These are phyloP conservation scores for Symbiotaphrina buchneri DNA, from an alignment of 495 filamentous ascomycete species.

Conservation along the genomic window DNA sequence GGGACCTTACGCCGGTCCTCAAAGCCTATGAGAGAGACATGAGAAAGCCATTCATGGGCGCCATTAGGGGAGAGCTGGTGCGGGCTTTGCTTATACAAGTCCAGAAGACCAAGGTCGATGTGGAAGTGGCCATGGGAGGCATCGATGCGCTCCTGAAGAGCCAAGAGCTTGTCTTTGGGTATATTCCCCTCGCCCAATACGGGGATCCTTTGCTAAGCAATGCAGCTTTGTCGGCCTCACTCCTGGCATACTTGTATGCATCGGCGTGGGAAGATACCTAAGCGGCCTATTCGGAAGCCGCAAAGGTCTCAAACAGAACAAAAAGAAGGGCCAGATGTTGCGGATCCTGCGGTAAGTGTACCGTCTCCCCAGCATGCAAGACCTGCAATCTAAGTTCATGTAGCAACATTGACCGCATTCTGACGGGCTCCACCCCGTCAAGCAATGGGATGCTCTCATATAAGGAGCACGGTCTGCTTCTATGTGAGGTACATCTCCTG, in stretches of 20 bases:
- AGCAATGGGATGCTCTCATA: conserved; percentile 49
- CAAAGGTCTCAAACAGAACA: conserved; percentile 34
- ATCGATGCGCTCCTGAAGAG: conserved; percentile 86
- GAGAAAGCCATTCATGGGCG: conserved; percentile 52
- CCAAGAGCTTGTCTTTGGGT: conserved; percentile 90
- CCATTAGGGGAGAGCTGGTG: conserved; percentile 66
- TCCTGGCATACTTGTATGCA: conserved; percentile 65
- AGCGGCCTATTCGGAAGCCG: conserved; percentile 39
- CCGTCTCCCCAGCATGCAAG: not conserved
- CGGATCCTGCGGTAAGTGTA: conserved; percentile 40
- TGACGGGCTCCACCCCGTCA: conserved; percentile 38
- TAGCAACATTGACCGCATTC: conserved; percentile 63
- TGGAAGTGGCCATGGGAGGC: conserved; percentile 84
- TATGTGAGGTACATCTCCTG: conserved; percentile 71
- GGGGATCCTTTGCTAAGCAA: conserved; percentile 8
- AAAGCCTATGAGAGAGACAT: conserved; percentile 79
- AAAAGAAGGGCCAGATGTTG: conserved; percentile 37
- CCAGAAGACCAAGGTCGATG: conserved; percentile 96
- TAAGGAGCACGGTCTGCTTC: conserved; percentile 72
- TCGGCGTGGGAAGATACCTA: conserved; percentile 53
- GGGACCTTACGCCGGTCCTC: conserved; percentile 79
- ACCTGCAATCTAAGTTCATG: not conserved
- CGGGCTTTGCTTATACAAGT: conserved; percentile 85
- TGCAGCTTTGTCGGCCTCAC: conserved; percentile 68
- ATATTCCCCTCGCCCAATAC: conserved; percentile 4